Evolutionary conservation across 1,139 yeast genomes (phyloP).

Genomic region (Candida freyschussii): DNA sequence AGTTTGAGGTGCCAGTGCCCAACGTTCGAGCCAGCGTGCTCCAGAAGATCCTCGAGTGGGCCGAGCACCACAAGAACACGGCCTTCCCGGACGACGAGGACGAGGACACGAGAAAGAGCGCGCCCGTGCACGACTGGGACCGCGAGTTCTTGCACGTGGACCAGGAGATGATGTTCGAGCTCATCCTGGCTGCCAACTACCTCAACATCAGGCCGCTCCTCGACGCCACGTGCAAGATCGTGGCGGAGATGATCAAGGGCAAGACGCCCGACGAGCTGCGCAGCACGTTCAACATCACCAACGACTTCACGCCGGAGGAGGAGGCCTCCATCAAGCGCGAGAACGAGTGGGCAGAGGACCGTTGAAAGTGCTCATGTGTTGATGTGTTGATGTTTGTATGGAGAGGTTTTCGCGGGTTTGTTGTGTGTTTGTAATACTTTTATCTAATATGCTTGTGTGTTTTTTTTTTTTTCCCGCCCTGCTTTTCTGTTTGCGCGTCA

Average conservation of each 20-base stretch:
- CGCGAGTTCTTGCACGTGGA: constrained; percentile 92
- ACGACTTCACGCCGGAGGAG: constrained; percentile 97
- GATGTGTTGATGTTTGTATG: no score
- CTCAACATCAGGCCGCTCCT: constrained; percentile 88
- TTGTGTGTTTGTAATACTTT: neutral
- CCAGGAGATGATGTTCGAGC: constrained; percentile 97
- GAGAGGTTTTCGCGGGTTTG: neutral
- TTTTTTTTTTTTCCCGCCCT: neutral
- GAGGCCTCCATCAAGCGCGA: constrained; percentile 97
- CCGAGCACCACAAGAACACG: constrained; percentile 91
- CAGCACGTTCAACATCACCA: constrained; percentile 90
- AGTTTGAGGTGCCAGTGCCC: constrained; percentile 86
- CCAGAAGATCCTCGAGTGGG: constrained; percentile 92
- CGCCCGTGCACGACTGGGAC: constrained; percentile 95
- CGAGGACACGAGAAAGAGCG: constrained; percentile 77
- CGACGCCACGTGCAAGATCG: constrained; percentile 95
- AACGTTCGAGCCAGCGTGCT: constrained; percentile 84
- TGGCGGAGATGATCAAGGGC: constrained; percentile 97
- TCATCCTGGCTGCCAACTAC: constrained; percentile 93
- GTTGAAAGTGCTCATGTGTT: no score
- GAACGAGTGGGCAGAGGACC: constrained; percentile 99
- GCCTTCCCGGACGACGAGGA: constrained; percentile 73
- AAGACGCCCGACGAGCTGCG: constrained; percentile 96
- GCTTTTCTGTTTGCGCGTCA: neutral
- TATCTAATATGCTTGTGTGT: neutral